Conservation (phyloP, 495 filamentous ascomycete genomes). For the Rhypophila decipiens region DNA sequence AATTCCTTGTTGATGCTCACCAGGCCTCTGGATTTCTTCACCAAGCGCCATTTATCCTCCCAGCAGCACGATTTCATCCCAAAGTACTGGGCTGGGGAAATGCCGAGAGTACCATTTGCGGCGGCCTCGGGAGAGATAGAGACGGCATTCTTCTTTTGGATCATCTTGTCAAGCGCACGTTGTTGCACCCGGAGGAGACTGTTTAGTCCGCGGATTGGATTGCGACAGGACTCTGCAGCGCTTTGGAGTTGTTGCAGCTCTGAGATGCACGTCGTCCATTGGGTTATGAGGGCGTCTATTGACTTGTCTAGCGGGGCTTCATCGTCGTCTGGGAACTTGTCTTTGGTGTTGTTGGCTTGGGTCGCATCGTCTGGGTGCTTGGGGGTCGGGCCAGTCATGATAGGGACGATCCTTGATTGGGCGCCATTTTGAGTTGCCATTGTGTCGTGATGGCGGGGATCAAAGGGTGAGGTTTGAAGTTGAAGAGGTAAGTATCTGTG, state of each 20-base stretch:
- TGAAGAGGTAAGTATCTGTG: too few species aligned
- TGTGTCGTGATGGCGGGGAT: too few species aligned
- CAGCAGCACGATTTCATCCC: slow-evolving; percentile 25
- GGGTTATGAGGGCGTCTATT: slow-evolving; percentile 14
- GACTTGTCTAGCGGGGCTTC: slow-evolving; percentile 3
- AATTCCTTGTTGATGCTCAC: slow-evolving; percentile 27
- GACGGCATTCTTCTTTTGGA: slow-evolving; percentile 12
- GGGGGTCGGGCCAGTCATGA: too few species aligned
- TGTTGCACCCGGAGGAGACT: slow-evolving; percentile 23
- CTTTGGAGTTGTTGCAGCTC: slow-evolving; percentile 20
- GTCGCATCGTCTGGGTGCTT: too few species aligned
- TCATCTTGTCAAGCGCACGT: slow-evolving; percentile 19
- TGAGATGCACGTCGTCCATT: slow-evolving; percentile 20
- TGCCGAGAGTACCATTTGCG: background rate
- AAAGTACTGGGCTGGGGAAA: slow-evolving; percentile 20
- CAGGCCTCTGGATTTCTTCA: slow-evolving; percentile 26
- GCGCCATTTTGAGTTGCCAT: too few species aligned
- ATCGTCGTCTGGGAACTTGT: too few species aligned
- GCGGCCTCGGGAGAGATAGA: background rate
- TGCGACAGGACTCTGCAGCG: slow-evolving; percentile 5
- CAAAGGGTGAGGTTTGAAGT: too few species aligned
- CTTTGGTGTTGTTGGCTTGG: too few species aligned
- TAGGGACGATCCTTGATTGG: too few species aligned
- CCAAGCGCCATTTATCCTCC: slow-evolving; percentile 21
- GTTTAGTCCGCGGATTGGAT: slow-evolving; percentile 16